Conservation (phyloP, 805 yeast species). For the Ogataea pilisensis region DNA sequence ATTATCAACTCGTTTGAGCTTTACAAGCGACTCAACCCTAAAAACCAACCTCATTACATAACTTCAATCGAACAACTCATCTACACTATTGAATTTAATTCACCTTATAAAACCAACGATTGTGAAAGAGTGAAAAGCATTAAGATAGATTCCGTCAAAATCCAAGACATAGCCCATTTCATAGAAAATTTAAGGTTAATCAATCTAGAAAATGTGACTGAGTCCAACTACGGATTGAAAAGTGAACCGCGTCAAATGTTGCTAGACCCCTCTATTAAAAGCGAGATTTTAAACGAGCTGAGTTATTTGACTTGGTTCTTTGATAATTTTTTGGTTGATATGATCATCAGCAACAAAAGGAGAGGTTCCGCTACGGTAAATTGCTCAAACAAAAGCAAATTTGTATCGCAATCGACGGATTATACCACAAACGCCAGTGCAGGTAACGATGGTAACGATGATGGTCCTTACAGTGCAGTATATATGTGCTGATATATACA, state of each 20-base stretch:
- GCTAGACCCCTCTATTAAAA: conserved; percentile 11
- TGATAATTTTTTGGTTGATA: conserved; percentile 1
- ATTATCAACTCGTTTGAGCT: conserved; percentile 11
- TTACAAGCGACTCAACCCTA: conserved; percentile 10
- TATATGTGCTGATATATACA: too few relatives aligned
- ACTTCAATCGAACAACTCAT: conserved; percentile 11
- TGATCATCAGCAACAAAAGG: neutral
- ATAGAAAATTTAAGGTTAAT: conserved; percentile 15
- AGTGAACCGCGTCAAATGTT: conserved; percentile 20
- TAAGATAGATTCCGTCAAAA: too few relatives aligned
- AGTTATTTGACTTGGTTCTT: conserved; percentile 6
- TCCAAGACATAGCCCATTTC: conserved; percentile 7
- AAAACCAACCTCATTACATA: conserved; percentile 1
- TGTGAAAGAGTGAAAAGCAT: neutral
- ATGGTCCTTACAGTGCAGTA: too few relatives aligned
- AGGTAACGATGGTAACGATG: too few relatives aligned
- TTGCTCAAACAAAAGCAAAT: neutral
- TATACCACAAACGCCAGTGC: too few relatives aligned
- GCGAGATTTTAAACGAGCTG: conserved; percentile 13
- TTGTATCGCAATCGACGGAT: too few relatives aligned
- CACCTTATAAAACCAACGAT: neutral
- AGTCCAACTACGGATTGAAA: conserved; percentile 14
- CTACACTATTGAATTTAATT: conserved; percentile 13
- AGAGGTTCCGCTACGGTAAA: neutral
- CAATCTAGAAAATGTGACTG: conserved; percentile 16